Conservation (phyloP, 495 filamentous ascomycete species). For the Lasiosphaeriaceae sp. region DNA sequence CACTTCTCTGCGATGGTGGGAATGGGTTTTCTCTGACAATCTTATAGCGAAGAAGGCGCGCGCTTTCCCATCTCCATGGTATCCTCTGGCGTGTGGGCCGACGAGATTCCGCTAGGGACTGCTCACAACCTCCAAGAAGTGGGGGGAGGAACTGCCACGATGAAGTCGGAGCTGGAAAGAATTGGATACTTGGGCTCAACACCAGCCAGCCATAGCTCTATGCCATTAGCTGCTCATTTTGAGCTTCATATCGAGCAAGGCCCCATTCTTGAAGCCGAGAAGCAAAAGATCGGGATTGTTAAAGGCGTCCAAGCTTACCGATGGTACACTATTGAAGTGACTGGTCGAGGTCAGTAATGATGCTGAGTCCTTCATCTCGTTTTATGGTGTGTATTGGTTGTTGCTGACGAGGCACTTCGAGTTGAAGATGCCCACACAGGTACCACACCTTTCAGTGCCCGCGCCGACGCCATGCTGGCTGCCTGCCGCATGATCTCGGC, state of each 20-base stretch:
- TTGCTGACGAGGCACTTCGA: not conserved
- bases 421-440: conserved; percentile 65
- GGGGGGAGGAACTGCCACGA: conserved; percentile 47
- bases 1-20: not conserved
- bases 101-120: conserved; percentile 55
- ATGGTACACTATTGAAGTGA: conserved; percentile 66
- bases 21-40: no score
- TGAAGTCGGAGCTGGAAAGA: conserved; percentile 64
- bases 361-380: not conserved
- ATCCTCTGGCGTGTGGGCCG: conserved; percentile 74
- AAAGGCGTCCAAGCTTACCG: conserved; percentile 66
- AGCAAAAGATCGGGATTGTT: conserved; percentile 66
- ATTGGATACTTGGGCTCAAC: conserved; percentile 65
- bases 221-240: conserved; percentile 76
- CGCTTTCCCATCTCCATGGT: conserved; percentile 77
- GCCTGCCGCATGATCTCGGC: conserved; percentile 66
- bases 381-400: not conserved
- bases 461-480: conserved; percentile 63
- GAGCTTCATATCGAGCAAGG: conserved; percentile 85
- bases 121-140: conserved; percentile 57
- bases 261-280: conserved; percentile 59
- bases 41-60: conserved; percentile 66
- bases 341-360: conserved; percentile 44
- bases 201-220: conserved; percentile 54
- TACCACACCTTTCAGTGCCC: conserved; percentile 60